Percentiles rank a stretch among this genome's conserved stretches.
Conservation (phyloP, 106 monocot genomes). For the Triglochin maritima region DNA sequence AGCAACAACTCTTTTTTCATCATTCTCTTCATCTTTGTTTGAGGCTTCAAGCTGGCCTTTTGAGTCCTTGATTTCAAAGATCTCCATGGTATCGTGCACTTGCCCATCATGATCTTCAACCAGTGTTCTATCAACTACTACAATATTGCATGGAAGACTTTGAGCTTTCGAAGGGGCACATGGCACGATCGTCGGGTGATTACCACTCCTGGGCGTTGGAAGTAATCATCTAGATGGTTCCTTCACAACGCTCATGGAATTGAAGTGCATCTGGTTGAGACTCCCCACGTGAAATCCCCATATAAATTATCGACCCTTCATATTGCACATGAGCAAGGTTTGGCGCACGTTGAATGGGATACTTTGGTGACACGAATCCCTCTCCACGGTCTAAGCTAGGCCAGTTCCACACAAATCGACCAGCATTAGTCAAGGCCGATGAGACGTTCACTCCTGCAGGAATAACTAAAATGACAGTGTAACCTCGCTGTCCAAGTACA, state of each 20-base stretch:
- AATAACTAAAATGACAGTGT: constrained; percentile 73
- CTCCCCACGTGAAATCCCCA: constrained; percentile 27
- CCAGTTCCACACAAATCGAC: constrained; percentile 93
- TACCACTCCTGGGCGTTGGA: constrained; percentile 9
- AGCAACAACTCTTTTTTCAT: not conserved
- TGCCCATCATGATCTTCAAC: constrained; percentile 36
- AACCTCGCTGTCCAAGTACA: constrained; percentile 90
- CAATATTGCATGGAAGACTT: constrained; percentile 23
- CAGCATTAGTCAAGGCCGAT: constrained; percentile 69
- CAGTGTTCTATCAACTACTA: constrained; percentile 14
- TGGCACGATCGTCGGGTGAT: constrained; percentile 7
- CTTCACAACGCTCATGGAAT: constrained; percentile 12
- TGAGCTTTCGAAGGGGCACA: constrained; percentile 33
- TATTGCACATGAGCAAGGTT: constrained; percentile 25
- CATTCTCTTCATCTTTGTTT: not conserved
- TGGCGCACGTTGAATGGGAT: constrained; percentile 13
- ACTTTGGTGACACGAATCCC: constrained; percentile 60
- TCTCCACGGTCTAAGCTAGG: constrained; percentile 72
- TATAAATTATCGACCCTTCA: constrained; percentile 63
- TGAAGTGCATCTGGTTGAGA: constrained; percentile 22
- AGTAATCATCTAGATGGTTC: constrained; percentile 18
- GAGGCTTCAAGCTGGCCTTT: constrained; percentile 42
- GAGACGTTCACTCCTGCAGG: constrained; percentile 59
- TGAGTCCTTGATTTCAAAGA: constrained; percentile 57
- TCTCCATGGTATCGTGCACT: constrained; percentile 68